Evolutionary conservation across 306 rosid genomes (phyloP), one percentile per base, ranked within the genome.

Genomic region (Dryas drummondii): DNA sequence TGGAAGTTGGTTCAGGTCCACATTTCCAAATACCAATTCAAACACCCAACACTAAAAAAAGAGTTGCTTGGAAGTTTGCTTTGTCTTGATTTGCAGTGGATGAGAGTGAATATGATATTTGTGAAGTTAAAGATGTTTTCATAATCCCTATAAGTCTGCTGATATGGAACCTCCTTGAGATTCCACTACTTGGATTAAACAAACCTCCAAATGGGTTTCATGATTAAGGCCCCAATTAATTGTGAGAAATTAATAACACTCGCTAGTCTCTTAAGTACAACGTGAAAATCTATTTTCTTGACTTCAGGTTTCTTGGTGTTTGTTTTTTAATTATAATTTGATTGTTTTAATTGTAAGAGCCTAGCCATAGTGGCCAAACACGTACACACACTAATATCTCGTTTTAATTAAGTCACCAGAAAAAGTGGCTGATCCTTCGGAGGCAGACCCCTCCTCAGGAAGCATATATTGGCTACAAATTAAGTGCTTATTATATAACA

Each of bases 401-500:
- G 2, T 32, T 32, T 32, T 32, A 32, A 84, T 79, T 80, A 84
- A 86, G 87, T 86, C 90, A 83, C 91, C 99, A 85, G 77, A 90
- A 92, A 96, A 86, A 85, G 81, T 87, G 98, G 99, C 98, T 90
- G 80, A 96, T 72, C 93, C 97, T 87, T 90, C 99, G 98, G 99
- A 79, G 82, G 66, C 76, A 80, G 85, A 89, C 83, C 89, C 97
- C 99, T 82, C 72, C 56, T 46, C 72, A 80, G 92, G 96, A 82
- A 92, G 77, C 98, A 92, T 86, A 88, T 87, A 87, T 89, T 86
- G 80, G 37, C 88, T 89, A 82, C 88, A 89, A 86, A 76, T 78
- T 85, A 61, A 86, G 83, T 75, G 56, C 82, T 32, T 32, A 32
- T 32, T 32, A 32, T 32, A 32, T 32, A 72, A 55, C 54, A 71